Base-by-base conservation (phyloP, 495 filamentous ascomycete species). In the Podospora anserina region DNA sequence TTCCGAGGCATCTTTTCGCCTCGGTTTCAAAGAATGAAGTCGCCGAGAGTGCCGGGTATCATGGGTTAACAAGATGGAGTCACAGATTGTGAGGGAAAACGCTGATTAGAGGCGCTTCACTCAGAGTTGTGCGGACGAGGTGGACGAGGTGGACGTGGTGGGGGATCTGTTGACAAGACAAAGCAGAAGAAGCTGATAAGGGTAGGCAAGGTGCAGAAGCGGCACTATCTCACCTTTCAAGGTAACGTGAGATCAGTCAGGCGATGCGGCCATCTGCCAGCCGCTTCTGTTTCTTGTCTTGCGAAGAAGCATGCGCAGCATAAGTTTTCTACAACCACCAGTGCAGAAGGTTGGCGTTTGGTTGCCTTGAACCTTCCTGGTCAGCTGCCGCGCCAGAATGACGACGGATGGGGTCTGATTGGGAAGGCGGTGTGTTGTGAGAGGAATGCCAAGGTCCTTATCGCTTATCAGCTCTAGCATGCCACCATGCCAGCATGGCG, bases 1-100 rank as follows among this genome's bases (percentile, higher is more conserved):
- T 92, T 92, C 56, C 91, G 91, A 69, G 90, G 81, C 90, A 93
- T 94, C 9, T 7, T 23, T 23, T 62, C 56, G 11, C 15, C 61
- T 65, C 19, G 39, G 30, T 34, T 32, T 67, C 53, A 56, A 57
- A 28, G 26, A 54, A 18, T 64, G 58, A 61, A 49, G 23, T 59
- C 15, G 66, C 61, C 32, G 18, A 23, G 18, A 7, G 15, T 34
- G 32, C 53, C 61, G 16, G 30, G 28, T 61, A 26, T 32, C 71
- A 69, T 67, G 9, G 67, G 66, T 4, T 3, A 20, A 34, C 20
- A 19, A 1, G 58, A 44, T n/a, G 30, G 6, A n/a, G 55, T 23
- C 7, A 18, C 49, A 13, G 20, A 16, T 20, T 2, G 18, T 39
- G 2, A 23, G 61, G 26, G 55, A 58, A 58, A 58, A 16, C 9